Percentiles rank a stretch among this genome's conserved stretches.
phyloP scores from a whole-genome alignment of 73 alveolate genomes.

The Tetrahymena borealis region DNA sequence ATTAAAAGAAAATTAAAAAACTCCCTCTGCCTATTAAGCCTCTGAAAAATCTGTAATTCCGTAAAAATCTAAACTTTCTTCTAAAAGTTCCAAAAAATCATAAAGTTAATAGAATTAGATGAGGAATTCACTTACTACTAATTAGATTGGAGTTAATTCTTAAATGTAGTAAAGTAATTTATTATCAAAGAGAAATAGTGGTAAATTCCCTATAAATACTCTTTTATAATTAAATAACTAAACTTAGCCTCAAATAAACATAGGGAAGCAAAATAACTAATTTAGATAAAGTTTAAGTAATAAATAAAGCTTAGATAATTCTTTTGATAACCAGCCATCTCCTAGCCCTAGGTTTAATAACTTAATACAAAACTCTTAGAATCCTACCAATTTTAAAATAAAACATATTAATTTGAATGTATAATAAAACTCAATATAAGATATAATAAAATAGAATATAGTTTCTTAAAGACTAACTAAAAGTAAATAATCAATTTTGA shows the following conservation, averaged over 20 bases:
- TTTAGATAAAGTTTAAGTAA: background rate
- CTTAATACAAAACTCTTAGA: no score
- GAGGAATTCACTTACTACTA: no score
- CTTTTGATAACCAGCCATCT: background rate
- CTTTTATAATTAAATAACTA: no score
- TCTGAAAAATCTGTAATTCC: background rate
- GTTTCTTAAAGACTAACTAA: background rate
- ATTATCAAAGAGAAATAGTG: no score
- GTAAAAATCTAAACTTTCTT: background rate
- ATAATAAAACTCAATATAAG: background rate
- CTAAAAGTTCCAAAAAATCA: background rate
- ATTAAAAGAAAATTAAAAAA: background rate
- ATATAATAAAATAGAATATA: background rate
- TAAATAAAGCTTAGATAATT: background rate
- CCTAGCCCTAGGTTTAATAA: no score
- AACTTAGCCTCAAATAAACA: no score
- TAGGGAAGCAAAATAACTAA: no score
- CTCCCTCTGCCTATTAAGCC: background rate
- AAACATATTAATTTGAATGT: background rate
- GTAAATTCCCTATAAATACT: no score
- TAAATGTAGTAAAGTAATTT: no score
- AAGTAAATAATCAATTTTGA: background rate
- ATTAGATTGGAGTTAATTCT: no score
- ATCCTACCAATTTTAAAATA: background rate
- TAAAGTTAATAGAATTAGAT: no score